Evolutionary conservation across 2,329 filamentous ascomycete species (phyloP).

Genomic region (Cladosporium oxysporum): DNA sequence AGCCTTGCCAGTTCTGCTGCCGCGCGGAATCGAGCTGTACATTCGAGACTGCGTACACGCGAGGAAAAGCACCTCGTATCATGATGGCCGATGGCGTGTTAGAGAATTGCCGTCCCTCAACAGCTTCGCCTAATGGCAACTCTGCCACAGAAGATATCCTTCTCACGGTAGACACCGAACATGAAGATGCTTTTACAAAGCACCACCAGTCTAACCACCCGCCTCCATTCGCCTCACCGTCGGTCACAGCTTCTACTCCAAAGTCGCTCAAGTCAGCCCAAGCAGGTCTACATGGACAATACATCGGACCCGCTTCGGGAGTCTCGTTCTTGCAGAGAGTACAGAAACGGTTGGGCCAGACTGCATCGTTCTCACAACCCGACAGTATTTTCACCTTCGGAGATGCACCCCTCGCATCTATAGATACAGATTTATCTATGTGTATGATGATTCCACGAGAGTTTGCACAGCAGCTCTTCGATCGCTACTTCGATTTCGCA

Average conservation of each 20-base stretch:
- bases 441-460: conserved; percentile 44
- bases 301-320: conserved; percentile 32
- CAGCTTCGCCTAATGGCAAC: not conserved
- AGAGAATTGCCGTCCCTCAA: not conserved
- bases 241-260: not conserved
- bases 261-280: conserved; percentile 1
- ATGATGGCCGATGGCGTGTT: not conserved
- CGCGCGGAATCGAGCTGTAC: conserved; percentile 41
- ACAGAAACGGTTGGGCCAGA: conserved; percentile 49
- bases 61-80: not conserved
- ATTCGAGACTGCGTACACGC: conserved; percentile 35
- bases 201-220: not conserved
- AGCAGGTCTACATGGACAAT: conserved; percentile 28
- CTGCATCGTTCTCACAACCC: conserved; percentile 31
- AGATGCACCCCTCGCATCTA: not conserved
- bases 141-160: not conserved
- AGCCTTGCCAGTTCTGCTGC: conserved; percentile 7
- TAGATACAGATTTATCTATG: conserved; percentile 36
- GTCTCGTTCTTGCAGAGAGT: conserved; percentile 50
- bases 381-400: conserved; percentile 49
- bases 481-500: conserved; percentile 47
- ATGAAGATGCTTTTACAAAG: not conserved
- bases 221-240: not conserved
- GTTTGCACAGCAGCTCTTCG: conserved; percentile 36
- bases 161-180: not conserved